A percentile compares a stretch with the other conserved stretches of the same genome.
Evolutionary conservation across 192 early-diverging fungal genomes (phyloP).

Genomic region (Mortierella alpina): DNA sequence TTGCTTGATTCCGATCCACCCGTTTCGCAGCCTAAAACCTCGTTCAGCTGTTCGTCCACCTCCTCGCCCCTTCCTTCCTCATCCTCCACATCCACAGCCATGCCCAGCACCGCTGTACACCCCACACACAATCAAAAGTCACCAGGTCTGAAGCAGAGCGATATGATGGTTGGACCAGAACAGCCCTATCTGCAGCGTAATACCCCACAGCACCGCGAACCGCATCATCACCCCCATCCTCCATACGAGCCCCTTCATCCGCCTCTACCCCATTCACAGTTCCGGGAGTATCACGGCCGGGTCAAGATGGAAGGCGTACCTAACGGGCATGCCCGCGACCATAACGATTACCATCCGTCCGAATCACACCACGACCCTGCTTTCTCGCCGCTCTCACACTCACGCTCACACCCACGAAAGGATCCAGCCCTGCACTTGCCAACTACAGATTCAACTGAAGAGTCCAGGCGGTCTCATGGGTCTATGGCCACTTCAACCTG

Average conservation of each 20-base stretch:
- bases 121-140: not conserved
- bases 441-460: too few relatives aligned
- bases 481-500: not conserved
- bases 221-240: slow-evolving; percentile 4
- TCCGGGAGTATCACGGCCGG: too few relatives aligned
- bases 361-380: too few relatives aligned
- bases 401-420: too few relatives aligned
- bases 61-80: not conserved
- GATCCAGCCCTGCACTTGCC: too few relatives aligned
- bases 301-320: too few relatives aligned
- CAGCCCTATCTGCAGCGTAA: slow-evolving; percentile 4
- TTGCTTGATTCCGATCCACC: slow-evolving; percentile 26
- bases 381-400: too few relatives aligned
- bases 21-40: not conserved
- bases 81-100: not conserved
- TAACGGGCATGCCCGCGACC: too few relatives aligned
- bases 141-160: slow-evolving; percentile 4
- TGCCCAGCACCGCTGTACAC: slow-evolving; percentile 5
- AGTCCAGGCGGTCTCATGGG: too few relatives aligned
- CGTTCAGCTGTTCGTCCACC: not conserved
- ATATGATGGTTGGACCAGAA: not conserved
- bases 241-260: slow-evolving; percentile 17
- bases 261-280: slow-evolving; percentile 4
- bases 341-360: too few relatives aligned
- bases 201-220: not conserved